Base-by-base conservation (phyloP, 108 stramenopile genomes). In the Pseudonitzschia multiseries region DNA sequence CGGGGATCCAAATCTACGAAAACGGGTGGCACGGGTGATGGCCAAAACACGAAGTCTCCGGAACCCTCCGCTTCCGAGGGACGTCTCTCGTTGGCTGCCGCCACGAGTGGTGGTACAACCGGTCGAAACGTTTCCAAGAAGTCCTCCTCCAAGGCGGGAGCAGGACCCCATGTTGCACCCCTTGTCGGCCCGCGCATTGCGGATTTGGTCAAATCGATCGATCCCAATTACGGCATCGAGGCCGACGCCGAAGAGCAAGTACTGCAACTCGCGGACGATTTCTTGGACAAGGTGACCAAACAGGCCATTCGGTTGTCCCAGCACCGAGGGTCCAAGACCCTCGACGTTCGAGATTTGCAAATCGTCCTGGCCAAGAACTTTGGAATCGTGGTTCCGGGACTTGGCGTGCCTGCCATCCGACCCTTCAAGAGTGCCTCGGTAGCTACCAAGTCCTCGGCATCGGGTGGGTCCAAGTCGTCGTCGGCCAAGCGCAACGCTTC, bases 261-360 rank as follows among this genome's bases (percentile, higher is more conserved):
- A 15, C 70, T 94, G 68, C 81, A 82, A 71, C 72, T 94, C 70
- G 90, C 89, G 28, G 88, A 94, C 69, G 82, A 88, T 41, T 94
- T 94, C 75, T 66, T 94, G 63, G 90, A 91, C 33, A 88, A 89
- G 70, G 89, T 94, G 8, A 81, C 78, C 4, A 61, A 73, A 10
- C 84, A 88, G 77, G 69, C 80, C 12, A 81, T 87, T 3, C 76
- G 83, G 29, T 57, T 94, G 65, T 82, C 93, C 12, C 83, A 81
- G 69, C 93, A 94, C 77, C 86, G 93, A 15, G 90, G 89, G 44
- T 86, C 84, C 46, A 80, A 78, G 21, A 74, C 66, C 12, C 63
- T 94, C 50, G 93, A 94, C 69, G 93, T 90, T 0, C 86, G 87
- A 42, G 93, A 94, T 68, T 60, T 94, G 53, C 86, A 89, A 78